A percentile compares a stretch with the other conserved stretches of the same genome.
These are phyloP conservation scores for Macrotyloma uniflorum DNA, from an alignment of 306 rosid species.

Conservation along the genomic window DNA sequence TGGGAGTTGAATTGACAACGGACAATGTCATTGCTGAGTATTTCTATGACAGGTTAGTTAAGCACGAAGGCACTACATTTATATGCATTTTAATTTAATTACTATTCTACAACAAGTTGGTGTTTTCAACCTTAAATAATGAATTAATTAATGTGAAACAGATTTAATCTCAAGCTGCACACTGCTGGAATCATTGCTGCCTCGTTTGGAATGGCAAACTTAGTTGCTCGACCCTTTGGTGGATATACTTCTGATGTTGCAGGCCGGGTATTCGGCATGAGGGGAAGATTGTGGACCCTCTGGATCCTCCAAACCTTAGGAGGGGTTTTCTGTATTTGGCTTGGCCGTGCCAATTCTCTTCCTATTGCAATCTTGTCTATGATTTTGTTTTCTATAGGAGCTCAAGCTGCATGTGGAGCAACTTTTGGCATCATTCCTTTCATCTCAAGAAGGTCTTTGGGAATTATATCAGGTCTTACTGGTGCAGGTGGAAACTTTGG, in stretches of 20 bases:
- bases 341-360: slow-evolving; percentile 71
- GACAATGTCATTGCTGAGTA: slow-evolving; percentile 87
- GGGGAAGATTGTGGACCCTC: slow-evolving; percentile 79
- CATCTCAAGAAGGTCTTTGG: slow-evolving; percentile 78
- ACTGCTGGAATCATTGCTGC: slow-evolving; percentile 88
- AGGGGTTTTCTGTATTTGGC: slow-evolving; percentile 84
- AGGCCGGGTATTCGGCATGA: slow-evolving; percentile 75
- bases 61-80: background rate
- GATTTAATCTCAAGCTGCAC: slow-evolving; percentile 70
- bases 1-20: slow-evolving; percentile 90
- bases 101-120: background rate
- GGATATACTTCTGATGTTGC: slow-evolving; percentile 67
- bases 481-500: slow-evolving; percentile 96
- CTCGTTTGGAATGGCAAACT: slow-evolving; percentile 87
- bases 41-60: slow-evolving; percentile 73
- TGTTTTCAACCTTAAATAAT: background rate
- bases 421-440: slow-evolving; percentile 84
- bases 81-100: background rate
- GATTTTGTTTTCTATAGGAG: slow-evolving; percentile 89
- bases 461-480: slow-evolving; percentile 74
- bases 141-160: background rate
- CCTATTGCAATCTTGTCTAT: slow-evolving; percentile 62
- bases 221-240: slow-evolving; percentile 81
- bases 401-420: slow-evolving; percentile 92
- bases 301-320: slow-evolving; percentile 86